Conservation (phyloP, 192 early-diverging fungal species). For the Phlyctochytrium arcticum region DNA sequence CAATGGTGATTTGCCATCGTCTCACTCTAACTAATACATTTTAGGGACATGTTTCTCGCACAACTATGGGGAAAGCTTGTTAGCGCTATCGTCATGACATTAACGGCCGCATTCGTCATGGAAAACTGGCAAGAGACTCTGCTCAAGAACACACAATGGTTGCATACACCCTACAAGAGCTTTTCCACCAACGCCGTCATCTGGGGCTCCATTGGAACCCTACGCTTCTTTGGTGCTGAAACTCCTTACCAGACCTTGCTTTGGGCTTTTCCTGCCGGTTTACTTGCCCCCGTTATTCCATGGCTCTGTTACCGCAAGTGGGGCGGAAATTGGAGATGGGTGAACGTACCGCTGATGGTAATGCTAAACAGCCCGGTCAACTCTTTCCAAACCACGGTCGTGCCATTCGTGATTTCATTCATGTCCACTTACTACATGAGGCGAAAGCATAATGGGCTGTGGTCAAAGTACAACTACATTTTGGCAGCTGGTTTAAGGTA, state of each 20-base stretch:
- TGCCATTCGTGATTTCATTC: conserved; percentile 18
- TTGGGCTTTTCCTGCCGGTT: conserved; percentile 32
- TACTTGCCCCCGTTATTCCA: conserved; percentile 35
- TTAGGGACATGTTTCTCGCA: conserved; percentile 12
- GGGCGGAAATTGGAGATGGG: conserved; percentile 8
- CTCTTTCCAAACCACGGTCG: neutral
- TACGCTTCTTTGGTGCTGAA: conserved; percentile 48
- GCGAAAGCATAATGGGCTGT: conserved; percentile 13
- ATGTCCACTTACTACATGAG: conserved; percentile 19
- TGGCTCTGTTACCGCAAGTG: conserved; percentile 13
- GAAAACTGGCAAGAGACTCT: conserved; percentile 12
- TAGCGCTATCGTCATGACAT: conserved; percentile 48
- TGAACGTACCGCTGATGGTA: conserved; percentile 53
- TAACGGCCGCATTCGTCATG: conserved; percentile 25
- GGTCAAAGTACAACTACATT: conserved; percentile 32
- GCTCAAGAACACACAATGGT: conserved; percentile 21
- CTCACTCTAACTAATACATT: conserved; percentile 18
- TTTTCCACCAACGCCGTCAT: conserved; percentile 68
- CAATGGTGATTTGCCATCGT: neutral
- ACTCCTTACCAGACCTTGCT: conserved; percentile 30
- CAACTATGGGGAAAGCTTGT: conserved; percentile 61
- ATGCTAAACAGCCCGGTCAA: conserved; percentile 39
- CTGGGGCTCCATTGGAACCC: conserved; percentile 76
- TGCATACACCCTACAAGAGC: conserved; percentile 28
- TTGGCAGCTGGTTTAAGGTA: conserved; percentile 24